Conservation (phyloP, 2,329 filamentous ascomycete genomes). For the Xylariaceae sp. region DNA sequence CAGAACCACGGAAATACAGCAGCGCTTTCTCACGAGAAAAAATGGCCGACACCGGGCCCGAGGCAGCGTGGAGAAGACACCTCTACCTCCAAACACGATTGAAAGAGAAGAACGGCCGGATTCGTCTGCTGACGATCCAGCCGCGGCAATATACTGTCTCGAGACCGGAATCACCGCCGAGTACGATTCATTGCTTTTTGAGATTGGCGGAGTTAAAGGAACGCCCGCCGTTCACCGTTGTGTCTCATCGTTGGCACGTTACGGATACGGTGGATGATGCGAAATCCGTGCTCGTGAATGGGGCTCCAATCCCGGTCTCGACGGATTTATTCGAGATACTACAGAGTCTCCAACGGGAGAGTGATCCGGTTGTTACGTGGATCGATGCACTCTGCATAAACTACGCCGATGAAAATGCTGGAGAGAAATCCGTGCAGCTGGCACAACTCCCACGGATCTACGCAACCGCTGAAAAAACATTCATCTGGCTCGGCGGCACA, state of each 20-base stretch:
- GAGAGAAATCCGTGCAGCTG: slow-evolving; percentile 23
- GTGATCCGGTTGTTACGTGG: slow-evolving; percentile 20
- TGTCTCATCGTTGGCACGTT: slow-evolving; percentile 19
- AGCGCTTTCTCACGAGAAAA: background rate
- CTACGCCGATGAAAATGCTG: slow-evolving; percentile 15
- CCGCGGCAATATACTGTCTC: slow-evolving; percentile 19
- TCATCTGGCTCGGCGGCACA: slow-evolving; percentile 21
- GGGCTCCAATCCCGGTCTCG: slow-evolving; percentile 17
- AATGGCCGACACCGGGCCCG: slow-evolving; percentile 4
- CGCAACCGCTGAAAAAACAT: slow-evolving; percentile 14
- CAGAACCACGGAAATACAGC: too few relatives aligned
- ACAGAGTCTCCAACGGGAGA: slow-evolving; percentile 14
- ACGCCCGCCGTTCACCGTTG: slow-evolving; percentile 15
- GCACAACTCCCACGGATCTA: slow-evolving; percentile 19
- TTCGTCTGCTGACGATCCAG: slow-evolving; percentile 24
- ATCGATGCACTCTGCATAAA: slow-evolving; percentile 28
- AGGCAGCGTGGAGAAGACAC: slow-evolving; percentile 19
- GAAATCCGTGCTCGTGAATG: slow-evolving; percentile 19
- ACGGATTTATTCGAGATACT: slow-evolving; percentile 15
- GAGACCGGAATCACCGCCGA: slow-evolving; percentile 9
- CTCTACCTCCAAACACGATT: slow-evolving; percentile 23
- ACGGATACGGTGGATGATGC: slow-evolving; percentile 13
- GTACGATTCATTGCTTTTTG: slow-evolving; percentile 21
- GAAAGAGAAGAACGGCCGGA: slow-evolving; percentile 21
- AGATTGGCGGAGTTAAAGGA: slow-evolving; percentile 20